Conservation (phyloP, 2,329 filamentous ascomycete genomes). For the Fusarium buxicola region DNA sequence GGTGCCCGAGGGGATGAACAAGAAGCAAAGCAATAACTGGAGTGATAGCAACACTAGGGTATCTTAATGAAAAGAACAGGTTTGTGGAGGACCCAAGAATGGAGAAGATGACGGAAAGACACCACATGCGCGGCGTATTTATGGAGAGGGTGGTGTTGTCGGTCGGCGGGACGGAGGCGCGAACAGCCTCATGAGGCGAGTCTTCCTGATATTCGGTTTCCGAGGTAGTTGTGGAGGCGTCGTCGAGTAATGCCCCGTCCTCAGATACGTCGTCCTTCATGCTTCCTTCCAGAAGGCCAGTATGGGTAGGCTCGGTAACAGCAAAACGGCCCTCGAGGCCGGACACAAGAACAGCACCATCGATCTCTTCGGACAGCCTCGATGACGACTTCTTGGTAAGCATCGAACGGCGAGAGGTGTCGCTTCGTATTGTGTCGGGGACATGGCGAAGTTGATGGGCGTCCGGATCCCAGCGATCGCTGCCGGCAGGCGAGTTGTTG, state of each 20-base stretch:
- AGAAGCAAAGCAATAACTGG: slow-evolving; percentile 88
- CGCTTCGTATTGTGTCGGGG: slow-evolving; percentile 50
- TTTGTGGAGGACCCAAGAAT: slow-evolving; percentile 86
- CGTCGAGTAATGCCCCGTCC: slow-evolving; percentile 52
- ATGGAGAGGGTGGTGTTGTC: slow-evolving; percentile 84
- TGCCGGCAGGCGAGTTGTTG: slow-evolving; percentile 52
- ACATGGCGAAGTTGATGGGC: slow-evolving; percentile 51
- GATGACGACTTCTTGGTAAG: slow-evolving; percentile 49
- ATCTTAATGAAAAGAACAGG: slow-evolving; percentile 89
- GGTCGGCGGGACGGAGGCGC: slow-evolving; percentile 80
- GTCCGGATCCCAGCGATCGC: slow-evolving; percentile 48
- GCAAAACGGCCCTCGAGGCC: slow-evolving; percentile 66
- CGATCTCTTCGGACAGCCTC: slow-evolving; percentile 62
- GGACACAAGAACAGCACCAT: slow-evolving; percentile 62
- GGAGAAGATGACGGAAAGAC: slow-evolving; percentile 81
- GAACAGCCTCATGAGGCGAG: slow-evolving; percentile 81
- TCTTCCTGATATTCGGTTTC: slow-evolving; percentile 71
- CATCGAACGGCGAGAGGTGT: slow-evolving; percentile 49
- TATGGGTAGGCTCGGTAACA: slow-evolving; percentile 60
- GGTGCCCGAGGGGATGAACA: slow-evolving; percentile 82
- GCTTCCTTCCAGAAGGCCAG: slow-evolving; percentile 58
- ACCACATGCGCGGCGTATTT: slow-evolving; percentile 90
- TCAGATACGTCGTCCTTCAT: slow-evolving; percentile 55
- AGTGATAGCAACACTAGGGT: slow-evolving; percentile 89
- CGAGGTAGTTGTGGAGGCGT: slow-evolving; percentile 55